Percentiles rank a stretch among this genome's conserved stretches.
Conservation (phyloP, 2,329 filamentous ascomycete species). For the Ophiostoma sp. region DNA sequence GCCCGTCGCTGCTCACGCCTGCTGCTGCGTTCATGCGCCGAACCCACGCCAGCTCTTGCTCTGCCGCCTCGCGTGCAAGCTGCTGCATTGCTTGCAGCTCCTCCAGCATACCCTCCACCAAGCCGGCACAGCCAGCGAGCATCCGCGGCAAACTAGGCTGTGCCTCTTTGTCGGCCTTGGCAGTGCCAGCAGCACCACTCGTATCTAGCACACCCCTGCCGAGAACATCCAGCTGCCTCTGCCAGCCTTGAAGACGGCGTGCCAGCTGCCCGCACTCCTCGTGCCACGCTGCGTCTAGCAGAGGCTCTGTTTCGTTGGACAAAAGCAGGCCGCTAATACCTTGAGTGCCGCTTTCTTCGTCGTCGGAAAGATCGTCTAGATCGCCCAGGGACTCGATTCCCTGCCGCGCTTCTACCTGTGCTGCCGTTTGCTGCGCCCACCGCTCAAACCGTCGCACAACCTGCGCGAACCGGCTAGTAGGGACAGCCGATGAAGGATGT, state of each 20-base stretch:
- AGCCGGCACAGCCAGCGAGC: constrained; percentile 41
- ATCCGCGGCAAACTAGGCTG: constrained; percentile 43
- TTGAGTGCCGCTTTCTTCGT: constrained; percentile 22
- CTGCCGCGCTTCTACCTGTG: constrained; percentile 42
- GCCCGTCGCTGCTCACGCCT: not conserved
- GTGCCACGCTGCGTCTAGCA: constrained; percentile 53
- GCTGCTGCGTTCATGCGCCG: constrained; percentile 44
- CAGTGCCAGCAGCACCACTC: too few species aligned
- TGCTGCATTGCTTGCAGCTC: constrained; percentile 58
- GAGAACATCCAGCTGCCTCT: constrained; percentile 21
- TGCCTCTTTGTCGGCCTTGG: constrained; percentile 13
- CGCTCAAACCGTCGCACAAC: constrained; percentile 53
- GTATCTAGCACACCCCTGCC: not conserved
- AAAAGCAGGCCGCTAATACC: constrained; percentile 27
- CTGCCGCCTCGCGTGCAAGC: constrained; percentile 53
- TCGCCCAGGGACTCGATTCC: constrained; percentile 13
- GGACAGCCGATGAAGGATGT: not conserved
- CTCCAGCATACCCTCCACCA: constrained; percentile 56
- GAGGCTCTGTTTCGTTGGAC: constrained; percentile 33
- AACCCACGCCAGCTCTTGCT: constrained; percentile 55
- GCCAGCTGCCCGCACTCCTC: constrained; percentile 50
- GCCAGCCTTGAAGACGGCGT: constrained; percentile 45
- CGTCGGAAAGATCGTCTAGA: constrained; percentile 15
- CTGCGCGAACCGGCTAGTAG: constrained; percentile 43
- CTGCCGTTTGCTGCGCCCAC: constrained; percentile 48